Percentiles rank a stretch among this genome's conserved stretches.
phyloP scores from a whole-genome alignment of 2,329 filamentous ascomycete species.

The Venturiaceae sp. region DNA sequence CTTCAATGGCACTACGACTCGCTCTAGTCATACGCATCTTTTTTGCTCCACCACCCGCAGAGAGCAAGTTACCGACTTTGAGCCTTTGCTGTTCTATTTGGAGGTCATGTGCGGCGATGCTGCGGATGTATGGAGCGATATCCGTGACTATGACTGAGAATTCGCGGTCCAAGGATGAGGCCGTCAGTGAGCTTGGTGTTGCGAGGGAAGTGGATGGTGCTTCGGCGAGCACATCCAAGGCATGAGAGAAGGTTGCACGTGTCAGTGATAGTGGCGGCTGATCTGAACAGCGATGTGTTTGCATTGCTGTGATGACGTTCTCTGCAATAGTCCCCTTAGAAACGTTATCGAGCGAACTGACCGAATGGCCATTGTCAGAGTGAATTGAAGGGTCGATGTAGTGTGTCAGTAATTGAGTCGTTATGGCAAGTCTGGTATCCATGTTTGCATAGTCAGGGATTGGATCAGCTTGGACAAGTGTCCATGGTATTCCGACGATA shows the following conservation, averaged over 20 bases:
- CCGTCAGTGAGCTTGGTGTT: conserved; percentile 40
- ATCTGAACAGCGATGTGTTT: background rate
- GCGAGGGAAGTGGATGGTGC: conserved; percentile 19
- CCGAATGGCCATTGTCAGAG: background rate
- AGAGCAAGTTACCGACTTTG: conserved; percentile 52
- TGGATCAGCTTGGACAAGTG: conserved; percentile 38
- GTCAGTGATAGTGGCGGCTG: conserved; percentile 14
- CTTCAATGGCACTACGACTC: conserved; percentile 68
- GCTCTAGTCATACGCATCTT: conserved; percentile 62
- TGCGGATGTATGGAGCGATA: conserved; percentile 80
- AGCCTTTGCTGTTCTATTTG: conserved; percentile 59
- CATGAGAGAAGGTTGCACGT: conserved; percentile 31
- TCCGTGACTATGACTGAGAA: conserved; percentile 59
- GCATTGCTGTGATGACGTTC: background rate
- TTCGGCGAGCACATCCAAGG: conserved; percentile 43
- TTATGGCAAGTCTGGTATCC: conserved; percentile 24
- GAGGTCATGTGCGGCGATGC: conserved; percentile 69
- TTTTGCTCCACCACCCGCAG: conserved; percentile 46
- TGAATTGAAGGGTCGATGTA: background rate
- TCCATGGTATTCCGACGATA: background rate
- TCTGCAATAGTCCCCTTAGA: background rate
- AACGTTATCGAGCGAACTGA: background rate
- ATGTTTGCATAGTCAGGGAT: conserved; percentile 33
- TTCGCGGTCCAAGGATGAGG: conserved; percentile 69
- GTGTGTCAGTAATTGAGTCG: conserved; percentile 16